Percentiles rank a stretch among this genome's conserved stretches.
These are phyloP conservation scores for Uncinocarpus reesii DNA, from an alignment of 2,329 filamentous ascomycete genomes.

Conservation along the genomic window DNA sequence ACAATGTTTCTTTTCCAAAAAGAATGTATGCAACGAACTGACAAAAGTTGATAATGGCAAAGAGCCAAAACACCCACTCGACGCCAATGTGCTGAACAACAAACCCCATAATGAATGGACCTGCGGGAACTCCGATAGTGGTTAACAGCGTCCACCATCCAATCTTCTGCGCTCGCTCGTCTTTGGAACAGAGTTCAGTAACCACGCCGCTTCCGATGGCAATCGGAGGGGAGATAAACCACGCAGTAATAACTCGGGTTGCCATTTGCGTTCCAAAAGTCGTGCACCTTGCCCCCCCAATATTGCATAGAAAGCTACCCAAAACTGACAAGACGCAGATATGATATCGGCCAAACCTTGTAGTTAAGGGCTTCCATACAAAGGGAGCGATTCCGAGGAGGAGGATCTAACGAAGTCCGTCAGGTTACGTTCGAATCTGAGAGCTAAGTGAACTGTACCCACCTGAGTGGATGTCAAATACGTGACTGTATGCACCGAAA, in stretches of 20 bases:
- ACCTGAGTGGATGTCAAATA: constrained; percentile 47
- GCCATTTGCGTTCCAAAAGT: constrained; percentile 39
- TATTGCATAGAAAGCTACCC: neutral
- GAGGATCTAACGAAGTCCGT: neutral
- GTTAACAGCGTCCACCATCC: constrained; percentile 40
- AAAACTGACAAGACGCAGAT: neutral
- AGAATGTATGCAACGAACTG: constrained; percentile 50
- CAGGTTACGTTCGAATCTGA: constrained; percentile 30
- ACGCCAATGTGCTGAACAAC: constrained; percentile 45
- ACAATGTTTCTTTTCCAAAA: constrained; percentile 47
- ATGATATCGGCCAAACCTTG: constrained; percentile 40
- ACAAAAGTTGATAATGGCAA: constrained; percentile 48
- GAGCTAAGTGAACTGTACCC: neutral
- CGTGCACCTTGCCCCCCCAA: constrained; percentile 42
- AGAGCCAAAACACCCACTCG: constrained; percentile 50
- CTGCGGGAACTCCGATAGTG: constrained; percentile 22
- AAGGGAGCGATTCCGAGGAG: constrained; percentile 44
- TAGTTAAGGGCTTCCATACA: constrained; percentile 49
- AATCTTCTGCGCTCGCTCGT: constrained; percentile 47
- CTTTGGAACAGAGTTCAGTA: constrained; percentile 41
- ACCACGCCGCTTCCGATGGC: constrained; percentile 48
- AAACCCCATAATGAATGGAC: constrained; percentile 31
- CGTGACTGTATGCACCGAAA: constrained; percentile 35
- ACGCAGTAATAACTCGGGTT: constrained; percentile 44
- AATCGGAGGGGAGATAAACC: constrained; percentile 47